Percentiles rank a stretch among this genome's conserved stretches.
Conservation (phyloP, 257 asterid species). For the Nicotiana paniculata region DNA sequence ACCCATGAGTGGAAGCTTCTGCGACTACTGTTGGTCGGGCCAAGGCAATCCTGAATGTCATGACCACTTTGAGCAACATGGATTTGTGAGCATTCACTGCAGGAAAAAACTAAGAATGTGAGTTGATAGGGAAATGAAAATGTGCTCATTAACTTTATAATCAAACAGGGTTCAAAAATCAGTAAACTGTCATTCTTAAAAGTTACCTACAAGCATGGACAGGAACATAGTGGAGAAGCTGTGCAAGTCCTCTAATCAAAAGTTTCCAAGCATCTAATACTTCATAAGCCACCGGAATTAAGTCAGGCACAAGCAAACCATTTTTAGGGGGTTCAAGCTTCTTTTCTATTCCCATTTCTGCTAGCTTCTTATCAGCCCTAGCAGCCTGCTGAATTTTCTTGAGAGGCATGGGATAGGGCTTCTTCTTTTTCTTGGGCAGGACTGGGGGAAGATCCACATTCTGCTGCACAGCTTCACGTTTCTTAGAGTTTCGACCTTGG, state of each 20-base stretch:
- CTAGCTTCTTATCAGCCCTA: constrained; percentile 79
- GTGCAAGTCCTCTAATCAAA: constrained; percentile 70
- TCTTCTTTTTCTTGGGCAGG: constrained; percentile 74
- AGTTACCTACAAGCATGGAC: constrained; percentile 91
- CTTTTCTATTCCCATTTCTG: constrained; percentile 85
- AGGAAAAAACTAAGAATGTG: constrained; percentile 8
- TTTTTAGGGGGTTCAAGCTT: constrained; percentile 81
- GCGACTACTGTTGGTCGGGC: constrained; percentile 56
- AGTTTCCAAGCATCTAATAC: constrained; percentile 76
- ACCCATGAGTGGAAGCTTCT: constrained; percentile 78
- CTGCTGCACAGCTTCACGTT: constrained; percentile 42
- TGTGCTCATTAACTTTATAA: too few species aligned
- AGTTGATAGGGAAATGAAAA: not conserved
- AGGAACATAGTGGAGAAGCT: constrained; percentile 60
- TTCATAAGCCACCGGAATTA: constrained; percentile 71
- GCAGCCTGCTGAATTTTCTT: constrained; percentile 65
- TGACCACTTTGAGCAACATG: constrained; percentile 69
- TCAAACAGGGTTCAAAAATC: not conserved
- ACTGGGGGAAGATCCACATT: constrained; percentile 73
- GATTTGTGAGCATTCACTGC: constrained; percentile 86
- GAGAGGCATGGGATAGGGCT: constrained; percentile 78
- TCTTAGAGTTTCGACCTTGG: constrained; percentile 30
- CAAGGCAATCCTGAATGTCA: constrained; percentile 66
- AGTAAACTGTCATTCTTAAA: not conserved
- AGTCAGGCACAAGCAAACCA: constrained; percentile 57